Conservation (phyloP, 1,139 yeast species). For the Debaryomyces nepalensis region DNA sequence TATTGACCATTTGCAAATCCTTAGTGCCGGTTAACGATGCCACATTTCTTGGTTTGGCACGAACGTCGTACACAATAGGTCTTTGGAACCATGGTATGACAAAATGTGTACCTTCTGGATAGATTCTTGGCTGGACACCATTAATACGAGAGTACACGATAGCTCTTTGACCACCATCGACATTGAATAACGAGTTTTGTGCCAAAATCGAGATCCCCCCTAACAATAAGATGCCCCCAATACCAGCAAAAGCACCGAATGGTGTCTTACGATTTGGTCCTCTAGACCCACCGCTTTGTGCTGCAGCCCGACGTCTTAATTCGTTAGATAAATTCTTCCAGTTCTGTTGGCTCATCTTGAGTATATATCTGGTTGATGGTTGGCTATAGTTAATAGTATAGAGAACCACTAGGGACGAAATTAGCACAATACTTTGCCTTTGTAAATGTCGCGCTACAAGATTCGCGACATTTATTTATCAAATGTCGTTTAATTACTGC, state of each 20-base stretch:
- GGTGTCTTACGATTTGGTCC: slow-evolving; percentile 55
- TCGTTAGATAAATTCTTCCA: slow-evolving; percentile 73
- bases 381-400: neutral
- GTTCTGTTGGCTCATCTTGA: slow-evolving; percentile 53
- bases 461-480: slow-evolving; percentile 8
- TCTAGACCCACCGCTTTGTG: slow-evolving; percentile 45
- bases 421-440: slow-evolving; percentile 10
- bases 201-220: slow-evolving; percentile 73
- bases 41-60: slow-evolving; percentile 97
- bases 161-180: slow-evolving; percentile 99
- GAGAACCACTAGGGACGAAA: no score
- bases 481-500: slow-evolving; percentile 3
- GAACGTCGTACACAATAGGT: slow-evolving; percentile 89
- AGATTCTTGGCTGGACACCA: slow-evolving; percentile 86
- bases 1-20: slow-evolving; percentile 98
- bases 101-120: slow-evolving; percentile 94
- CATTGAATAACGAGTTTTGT: slow-evolving; percentile 85
- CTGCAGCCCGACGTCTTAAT: slow-evolving; percentile 68
- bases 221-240: slow-evolving; percentile 73
- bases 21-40: slow-evolving; percentile 98
- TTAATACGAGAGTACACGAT: slow-evolving; percentile 85
- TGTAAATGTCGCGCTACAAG: slow-evolving; percentile 10
- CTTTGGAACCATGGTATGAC: slow-evolving; percentile 95
- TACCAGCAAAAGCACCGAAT: slow-evolving; percentile 69
- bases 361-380: neutral